These are phyloP conservation scores for Prunus mume DNA, from an alignment of 306 rosid genomes.

Conservation along the genomic window DNA sequence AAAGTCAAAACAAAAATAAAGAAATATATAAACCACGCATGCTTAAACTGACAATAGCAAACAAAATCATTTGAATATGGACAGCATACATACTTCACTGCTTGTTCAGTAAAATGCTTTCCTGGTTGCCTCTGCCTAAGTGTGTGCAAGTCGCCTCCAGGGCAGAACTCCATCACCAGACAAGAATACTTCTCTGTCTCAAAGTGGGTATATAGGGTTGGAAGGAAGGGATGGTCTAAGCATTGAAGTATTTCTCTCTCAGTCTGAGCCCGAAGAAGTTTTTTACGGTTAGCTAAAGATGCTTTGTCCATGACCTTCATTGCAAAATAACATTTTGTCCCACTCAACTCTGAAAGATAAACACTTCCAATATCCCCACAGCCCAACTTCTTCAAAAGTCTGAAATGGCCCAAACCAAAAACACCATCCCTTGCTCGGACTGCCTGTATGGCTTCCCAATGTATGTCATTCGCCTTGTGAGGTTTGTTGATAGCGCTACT, in stretches of 20 bases:
- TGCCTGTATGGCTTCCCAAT: slow-evolving; percentile 57
- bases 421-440: slow-evolving; percentile 42
- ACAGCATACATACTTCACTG: slow-evolving; percentile 43
- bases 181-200: slow-evolving; percentile 54
- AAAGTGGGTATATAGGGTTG: slow-evolving; percentile 44
- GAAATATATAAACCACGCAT: not conserved
- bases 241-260: slow-evolving; percentile 56
- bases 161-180: slow-evolving; percentile 61
- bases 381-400: slow-evolving; percentile 52
- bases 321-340: slow-evolving; percentile 55
- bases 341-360: slow-evolving; percentile 48
- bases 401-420: slow-evolving; percentile 46
- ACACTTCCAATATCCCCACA: slow-evolving; percentile 62
- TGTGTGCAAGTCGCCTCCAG: slow-evolving; percentile 60
- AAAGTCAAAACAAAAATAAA: not conserved
- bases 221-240: slow-evolving; percentile 57
- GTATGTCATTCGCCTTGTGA: slow-evolving; percentile 53
- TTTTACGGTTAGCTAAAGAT: slow-evolving; percentile 49
- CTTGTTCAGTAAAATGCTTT: slow-evolving; percentile 52
- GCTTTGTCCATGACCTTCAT: slow-evolving; percentile 58
- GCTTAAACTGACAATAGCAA: not conserved
- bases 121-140: slow-evolving; percentile 60
- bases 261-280: slow-evolving; percentile 56
- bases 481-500: slow-evolving; percentile 54
- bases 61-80: not conserved